Percentiles rank a stretch among this genome's conserved stretches.
These are phyloP conservation scores for Colletotrichum falcatum DNA, from an alignment of 2,329 filamentous ascomycete genomes.

Conservation along the genomic window DNA sequence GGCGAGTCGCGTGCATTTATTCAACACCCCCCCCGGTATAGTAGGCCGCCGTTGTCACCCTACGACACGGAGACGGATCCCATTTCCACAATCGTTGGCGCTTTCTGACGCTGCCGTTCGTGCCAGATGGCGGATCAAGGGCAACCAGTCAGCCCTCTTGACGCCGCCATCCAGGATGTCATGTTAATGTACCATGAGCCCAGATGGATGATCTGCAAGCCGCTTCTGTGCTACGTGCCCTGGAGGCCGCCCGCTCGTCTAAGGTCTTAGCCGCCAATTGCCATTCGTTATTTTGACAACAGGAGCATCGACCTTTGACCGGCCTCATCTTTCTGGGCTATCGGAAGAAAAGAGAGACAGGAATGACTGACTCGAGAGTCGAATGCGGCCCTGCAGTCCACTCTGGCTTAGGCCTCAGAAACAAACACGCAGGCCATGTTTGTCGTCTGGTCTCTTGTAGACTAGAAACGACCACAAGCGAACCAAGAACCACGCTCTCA, in stretches of 20 bases:
- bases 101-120: constrained; percentile 29
- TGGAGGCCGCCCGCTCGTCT: not conserved
- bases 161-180: constrained; percentile 19
- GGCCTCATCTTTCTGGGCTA: not conserved
- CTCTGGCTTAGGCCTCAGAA: not conserved
- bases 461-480: constrained; percentile 16
- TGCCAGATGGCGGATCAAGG: constrained; percentile 8
- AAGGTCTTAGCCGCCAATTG: constrained; percentile 9
- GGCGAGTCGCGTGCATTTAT: constrained; percentile 23
- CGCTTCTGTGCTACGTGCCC: not conserved
- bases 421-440: constrained; percentile 7
- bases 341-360: not conserved
- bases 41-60: not conserved
- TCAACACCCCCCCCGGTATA: constrained; percentile 13
- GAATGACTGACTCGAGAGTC: constrained; percentile 7
- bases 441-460: not conserved
- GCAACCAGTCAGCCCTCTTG: not conserved
- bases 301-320: constrained; percentile 6
- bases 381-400: not conserved
- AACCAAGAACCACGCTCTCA: not conserved
- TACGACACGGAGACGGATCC: constrained; percentile 31
- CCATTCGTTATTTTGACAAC: constrained; percentile 23
- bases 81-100: constrained; percentile 25
- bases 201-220: constrained; percentile 27
- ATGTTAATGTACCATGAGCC: constrained; percentile 20